Evolutionary conservation across 1,284 basidiomycete species (phyloP), one percentile per base, ranked within the genome.

Genomic region (Heimioporus punctisporus): DNA sequence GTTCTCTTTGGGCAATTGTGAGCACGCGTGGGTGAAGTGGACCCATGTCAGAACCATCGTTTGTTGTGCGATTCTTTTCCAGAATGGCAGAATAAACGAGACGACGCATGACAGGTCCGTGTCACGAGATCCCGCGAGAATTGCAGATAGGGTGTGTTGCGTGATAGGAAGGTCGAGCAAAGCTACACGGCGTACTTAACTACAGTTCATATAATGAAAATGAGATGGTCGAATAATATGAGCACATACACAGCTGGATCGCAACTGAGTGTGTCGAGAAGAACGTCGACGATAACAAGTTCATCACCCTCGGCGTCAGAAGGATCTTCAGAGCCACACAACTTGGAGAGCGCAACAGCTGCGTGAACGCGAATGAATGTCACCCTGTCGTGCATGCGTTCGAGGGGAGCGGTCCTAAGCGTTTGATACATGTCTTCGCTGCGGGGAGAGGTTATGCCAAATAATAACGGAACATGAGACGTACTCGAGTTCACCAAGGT

Each of bases 131-230:
- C 96, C 85, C 6, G 85, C 81, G 39, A 99, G 82, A 46, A 98
- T 80, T 10, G 80, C 70, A 2, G 87, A 79, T 1, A 97, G 74
- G 0, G 88, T 89, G 0, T 73, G 69, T 2, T 78, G 76, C 2
- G 81, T 81, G 19, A 90, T 74, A 2, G 92, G 88, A 2, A 96
- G 77, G 62, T 94, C 91, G 58, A 94, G 79, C 0, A 99, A 79
- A 1, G 92, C 89, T 0, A 93, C 91, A 24, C 94, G 86, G 15
- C 97, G 92, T 10, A 97, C 96, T 64, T 98, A 96, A 4, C 93
- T 96, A 65, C 45, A 5, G 7, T 30, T 45, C 40, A 48, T 51
- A 39, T 12, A 21, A 7, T 42, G 8, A 43, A 59, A 11, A 52
- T 40, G 43, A 43, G 27, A 56, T 46, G 27, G 25, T 14, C 27